phyloP scores from a whole-genome alignment of 2,329 filamentous ascomycete genomes.

The Geosmithia flava region DNA sequence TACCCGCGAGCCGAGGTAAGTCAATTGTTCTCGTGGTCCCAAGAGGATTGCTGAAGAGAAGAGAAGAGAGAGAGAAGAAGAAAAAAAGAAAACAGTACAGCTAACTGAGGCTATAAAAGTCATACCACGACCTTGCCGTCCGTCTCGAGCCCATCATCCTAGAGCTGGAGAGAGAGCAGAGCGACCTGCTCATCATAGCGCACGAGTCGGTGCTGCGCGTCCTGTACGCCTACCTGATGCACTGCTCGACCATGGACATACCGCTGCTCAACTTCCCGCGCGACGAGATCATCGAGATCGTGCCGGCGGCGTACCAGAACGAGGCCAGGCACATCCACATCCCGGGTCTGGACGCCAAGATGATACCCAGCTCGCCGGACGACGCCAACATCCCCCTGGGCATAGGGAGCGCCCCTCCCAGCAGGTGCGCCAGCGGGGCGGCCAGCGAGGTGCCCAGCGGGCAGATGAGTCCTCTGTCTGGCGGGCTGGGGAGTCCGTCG shows the following conservation, averaged over 20 bases:
- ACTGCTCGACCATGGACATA: constrained; percentile 90
- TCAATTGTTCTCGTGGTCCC: no score
- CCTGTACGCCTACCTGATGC: constrained; percentile 96
- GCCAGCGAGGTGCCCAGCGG: constrained; percentile 13
- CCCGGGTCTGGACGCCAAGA: constrained; percentile 49
- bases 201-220: constrained; percentile 97
- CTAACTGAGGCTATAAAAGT: constrained; percentile 36
- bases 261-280: constrained; percentile 87
- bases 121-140: constrained; percentile 96
- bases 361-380: constrained; percentile 68
- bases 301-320: constrained; percentile 95
- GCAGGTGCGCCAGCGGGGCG: constrained; percentile 14
- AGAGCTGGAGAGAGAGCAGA: constrained; percentile 91
- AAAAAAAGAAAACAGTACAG: no score
- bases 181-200: constrained; percentile 94
- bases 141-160: constrained; percentile 95
- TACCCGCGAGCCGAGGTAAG: constrained; percentile 86
- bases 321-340: constrained; percentile 86
- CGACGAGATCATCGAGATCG: constrained; percentile 97
- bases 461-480: constrained; percentile 34
- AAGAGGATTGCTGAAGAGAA: background rate
- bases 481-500: constrained; percentile 30
- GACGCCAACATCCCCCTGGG: constrained; percentile 64
- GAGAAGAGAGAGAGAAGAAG: background rate
- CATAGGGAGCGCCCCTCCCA: constrained; percentile 6